Base-by-base conservation (phyloP, 2,329 filamentous ascomycete genomes). In the Pseudopithomyces maydicus region DNA sequence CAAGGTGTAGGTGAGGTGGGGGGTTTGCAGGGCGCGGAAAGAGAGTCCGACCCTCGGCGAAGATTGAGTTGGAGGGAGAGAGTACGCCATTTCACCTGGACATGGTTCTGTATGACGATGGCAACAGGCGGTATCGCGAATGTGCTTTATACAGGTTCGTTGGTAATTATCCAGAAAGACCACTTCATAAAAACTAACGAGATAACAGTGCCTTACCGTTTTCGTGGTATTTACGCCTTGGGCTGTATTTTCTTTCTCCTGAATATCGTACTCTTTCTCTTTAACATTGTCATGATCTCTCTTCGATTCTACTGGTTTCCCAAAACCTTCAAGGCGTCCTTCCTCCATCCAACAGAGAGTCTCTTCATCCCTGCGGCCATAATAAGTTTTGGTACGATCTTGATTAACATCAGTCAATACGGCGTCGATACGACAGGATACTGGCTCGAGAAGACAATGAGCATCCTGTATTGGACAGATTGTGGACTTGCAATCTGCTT, bases 281-380 rank as follows among this genome's bases (percentile, higher is more conserved):
- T 92, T 64, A 91, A 92, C 62, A 86, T 85, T 70, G 69, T 81
- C 47, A 81, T 91, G 65, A 85, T 94, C 36, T 81, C 84, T 10
- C 76, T 87, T 10, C 85, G 90, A 19, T 95, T 96, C 73, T 84
- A 83, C 65, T 81, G 85, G 64, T 87, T 88, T 55, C 89, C 89
- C 0, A 85, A 87, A 17, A 90, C 87, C 8, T 91, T 94, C 69
- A 82, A 82, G 56, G 81, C 85, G 14, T 91, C 89, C 0, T 89
- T 95, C 57, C 79, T 86, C 6, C 90, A 94, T 75, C 90, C 90
- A 12, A 88, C 89, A 0, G 91, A 96, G 70, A 89, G 86, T 10
- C 80, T 94, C 0, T 95, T 94, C 70, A 86, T 91, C 15, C 90
- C 90, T 0, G 85, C 90, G 1, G 85, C 81, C 3, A 78, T 82